A percentile compares a stretch with the other conserved stretches of the same genome.
These are phyloP conservation scores for Gleditsia sinensis DNA, from an alignment of 306 rosid species.

Conservation along the genomic window DNA sequence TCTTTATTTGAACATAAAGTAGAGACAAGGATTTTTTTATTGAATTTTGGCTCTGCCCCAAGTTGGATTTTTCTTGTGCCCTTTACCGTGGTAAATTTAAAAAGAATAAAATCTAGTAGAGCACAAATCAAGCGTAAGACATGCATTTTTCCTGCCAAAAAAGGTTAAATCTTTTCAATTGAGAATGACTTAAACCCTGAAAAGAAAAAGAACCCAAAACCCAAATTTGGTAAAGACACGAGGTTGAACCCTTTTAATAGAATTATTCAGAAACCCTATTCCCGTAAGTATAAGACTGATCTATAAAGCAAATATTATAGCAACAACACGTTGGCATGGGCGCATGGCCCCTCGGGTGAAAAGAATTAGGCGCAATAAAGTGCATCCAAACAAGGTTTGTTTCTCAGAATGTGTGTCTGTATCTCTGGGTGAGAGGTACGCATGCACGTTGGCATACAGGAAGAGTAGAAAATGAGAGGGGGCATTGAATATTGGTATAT, in stretches of 20 bases:
- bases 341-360: not conserved
- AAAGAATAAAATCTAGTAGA: not conserved
- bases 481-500: not conserved
- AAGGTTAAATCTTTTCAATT: not conserved
- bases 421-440: conserved; percentile 19
- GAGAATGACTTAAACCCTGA: not conserved
- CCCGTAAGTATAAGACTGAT: not conserved
- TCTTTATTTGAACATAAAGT: conserved; percentile 23
- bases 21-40: not conserved
- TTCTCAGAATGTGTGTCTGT: conserved; percentile 26
- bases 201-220: not conserved
- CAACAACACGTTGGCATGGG: not conserved
- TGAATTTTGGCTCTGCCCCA: not conserved
- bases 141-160: conserved; percentile 11
- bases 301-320: not conserved
- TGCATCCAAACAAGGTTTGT: conserved; percentile 31
- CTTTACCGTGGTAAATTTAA: not conserved
- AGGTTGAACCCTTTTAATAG: not conserved
- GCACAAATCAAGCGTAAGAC: not conserved
- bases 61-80: conserved; percentile 12
- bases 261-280: not conserved
- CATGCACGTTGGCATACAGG: conserved; percentile 14
- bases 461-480: no score
- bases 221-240: not conserved
- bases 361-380: conserved; percentile 13